Percentiles rank a stretch among this genome's conserved stretches.
These are phyloP conservation scores for Wickerhamiella siamensis DNA, from an alignment of 805 yeast genomes.

Conservation along the genomic window DNA sequence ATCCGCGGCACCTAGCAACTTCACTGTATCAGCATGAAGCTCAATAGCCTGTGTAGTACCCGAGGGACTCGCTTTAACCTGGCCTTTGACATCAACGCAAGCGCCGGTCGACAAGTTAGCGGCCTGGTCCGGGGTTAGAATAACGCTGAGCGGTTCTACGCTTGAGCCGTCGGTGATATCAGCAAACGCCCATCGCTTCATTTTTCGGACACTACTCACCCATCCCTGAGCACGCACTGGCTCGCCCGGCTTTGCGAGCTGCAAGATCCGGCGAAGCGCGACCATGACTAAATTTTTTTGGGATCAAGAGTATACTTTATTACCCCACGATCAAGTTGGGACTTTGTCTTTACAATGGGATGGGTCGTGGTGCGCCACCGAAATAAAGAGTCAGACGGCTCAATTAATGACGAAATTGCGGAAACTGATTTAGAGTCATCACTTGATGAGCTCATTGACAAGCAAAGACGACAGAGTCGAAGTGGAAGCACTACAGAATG, in stretches of 20 bases:
- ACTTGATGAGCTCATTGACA: conserved; percentile 13
- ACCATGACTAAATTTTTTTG: background rate
- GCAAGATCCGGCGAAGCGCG: conserved; percentile 2
- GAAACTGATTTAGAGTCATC: conserved; percentile 13
- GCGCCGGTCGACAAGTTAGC: conserved; percentile 31
- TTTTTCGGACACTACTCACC: conserved; percentile 54
- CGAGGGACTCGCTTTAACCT: conserved; percentile 34
- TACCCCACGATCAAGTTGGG: background rate
- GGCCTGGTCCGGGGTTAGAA: conserved; percentile 25
- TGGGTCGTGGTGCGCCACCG: conserved; percentile 4
- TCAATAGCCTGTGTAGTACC: conserved; percentile 35
- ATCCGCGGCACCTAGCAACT: conserved; percentile 46
- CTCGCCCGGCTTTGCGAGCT: conserved; percentile 7
- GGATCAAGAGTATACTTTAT: background rate
- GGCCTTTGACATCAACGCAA: conserved; percentile 32
- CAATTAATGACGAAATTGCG: conserved; percentile 4
- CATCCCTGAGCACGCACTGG: conserved; percentile 50
- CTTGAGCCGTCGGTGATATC: conserved; percentile 72
- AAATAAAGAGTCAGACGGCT: conserved; percentile 1
- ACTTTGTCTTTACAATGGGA: background rate
- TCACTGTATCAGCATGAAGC: conserved; percentile 29
- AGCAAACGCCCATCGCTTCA: conserved; percentile 67
- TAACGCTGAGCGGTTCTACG: conserved; percentile 38
- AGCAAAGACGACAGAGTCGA: conserved; percentile 12
- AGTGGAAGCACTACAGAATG: background rate